These are phyloP conservation scores for Trichophyton benhamiae DNA, from an alignment of 2,329 filamentous ascomycete species.

Conservation along the genomic window DNA sequence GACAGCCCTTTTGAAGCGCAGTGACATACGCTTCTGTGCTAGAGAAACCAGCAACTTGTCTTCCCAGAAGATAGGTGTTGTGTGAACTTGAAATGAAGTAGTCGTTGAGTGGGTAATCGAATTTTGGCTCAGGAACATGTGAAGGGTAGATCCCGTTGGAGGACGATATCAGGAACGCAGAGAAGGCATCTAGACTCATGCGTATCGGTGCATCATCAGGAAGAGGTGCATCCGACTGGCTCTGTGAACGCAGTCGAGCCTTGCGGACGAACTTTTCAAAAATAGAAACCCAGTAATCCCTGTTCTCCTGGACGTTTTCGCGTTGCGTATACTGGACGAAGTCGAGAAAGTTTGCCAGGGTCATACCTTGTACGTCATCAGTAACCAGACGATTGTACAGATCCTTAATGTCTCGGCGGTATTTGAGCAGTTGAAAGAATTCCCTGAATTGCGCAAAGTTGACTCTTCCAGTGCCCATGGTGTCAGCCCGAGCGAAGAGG, in stretches of 20 bases:
- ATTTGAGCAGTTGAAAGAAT: conserved; percentile 73
- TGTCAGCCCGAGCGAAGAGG: conserved; percentile 63
- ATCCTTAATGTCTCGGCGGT: conserved; percentile 64
- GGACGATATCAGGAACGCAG: conserved; percentile 62
- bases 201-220: conserved; percentile 34
- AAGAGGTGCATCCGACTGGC: conserved; percentile 31
- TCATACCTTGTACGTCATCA: conserved; percentile 53
- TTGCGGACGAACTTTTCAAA: conserved; percentile 60
- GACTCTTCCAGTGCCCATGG: conserved; percentile 51
- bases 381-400: conserved; percentile 55
- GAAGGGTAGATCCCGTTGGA: conserved; percentile 57
- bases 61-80: conserved; percentile 89
- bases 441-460: conserved; percentile 70
- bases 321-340: conserved; percentile 66
- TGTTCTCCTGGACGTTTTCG: conserved; percentile 59
- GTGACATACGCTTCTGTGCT: conserved; percentile 93
- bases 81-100: conserved; percentile 98
- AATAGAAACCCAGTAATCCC: conserved; percentile 53
- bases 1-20: conserved; percentile 75
- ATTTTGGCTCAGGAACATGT: conserved; percentile 47
- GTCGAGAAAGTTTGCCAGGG: conserved; percentile 56
- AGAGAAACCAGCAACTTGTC: conserved; percentile 78
- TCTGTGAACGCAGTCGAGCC: conserved; percentile 39
- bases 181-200: conserved; percentile 69
- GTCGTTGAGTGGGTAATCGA: conserved; percentile 82